Conservation (phyloP, 2,329 filamentous ascomycete genomes). For the Tolypocladium guangdongense region DNA sequence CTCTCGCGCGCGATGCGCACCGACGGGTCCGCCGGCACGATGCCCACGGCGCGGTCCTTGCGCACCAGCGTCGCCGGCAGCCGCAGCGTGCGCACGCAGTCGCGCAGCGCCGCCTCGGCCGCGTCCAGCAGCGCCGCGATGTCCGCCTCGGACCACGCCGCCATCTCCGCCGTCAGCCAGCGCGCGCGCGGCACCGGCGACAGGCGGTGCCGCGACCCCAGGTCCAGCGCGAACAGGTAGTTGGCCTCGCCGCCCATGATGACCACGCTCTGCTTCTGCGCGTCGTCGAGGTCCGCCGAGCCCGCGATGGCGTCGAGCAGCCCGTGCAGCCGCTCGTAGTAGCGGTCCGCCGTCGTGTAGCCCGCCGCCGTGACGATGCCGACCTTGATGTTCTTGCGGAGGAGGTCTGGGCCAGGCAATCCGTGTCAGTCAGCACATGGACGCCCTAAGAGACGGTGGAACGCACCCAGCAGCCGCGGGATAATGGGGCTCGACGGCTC, state of each 20-base stretch:
- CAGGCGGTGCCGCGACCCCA: constrained; percentile 54
- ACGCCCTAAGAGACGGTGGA: too few species aligned
- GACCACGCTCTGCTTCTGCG: constrained; percentile 68
- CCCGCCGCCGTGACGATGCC: constrained; percentile 96
- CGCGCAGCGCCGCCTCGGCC: constrained; percentile 71
- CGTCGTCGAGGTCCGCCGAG: constrained; percentile 45
- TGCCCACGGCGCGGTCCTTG: constrained; percentile 79
- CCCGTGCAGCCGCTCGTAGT: constrained; percentile 79
- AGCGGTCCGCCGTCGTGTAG: constrained; percentile 77
- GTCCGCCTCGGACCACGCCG: constrained; percentile 62
- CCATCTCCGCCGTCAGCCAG: constrained; percentile 74
- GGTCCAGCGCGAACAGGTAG: constrained; percentile 77
- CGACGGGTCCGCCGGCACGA: constrained; percentile 50
- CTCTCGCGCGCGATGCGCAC: constrained; percentile 73
- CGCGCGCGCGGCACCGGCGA: constrained; percentile 51
- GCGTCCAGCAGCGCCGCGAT: constrained; percentile 77
- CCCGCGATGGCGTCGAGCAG: constrained; percentile 67
- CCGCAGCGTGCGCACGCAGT: constrained; percentile 69
- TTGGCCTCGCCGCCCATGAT: constrained; percentile 95
- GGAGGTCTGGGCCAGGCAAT: too few species aligned
- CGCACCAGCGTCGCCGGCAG: constrained; percentile 72
- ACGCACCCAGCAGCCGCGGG: constrained; percentile 43
- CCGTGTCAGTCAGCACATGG: too few species aligned
- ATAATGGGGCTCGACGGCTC: constrained; percentile 70
- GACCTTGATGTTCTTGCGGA: constrained; percentile 69